Conservation (phyloP, 768 basidiomycete species). For the Dacryopinax spathularia region DNA sequence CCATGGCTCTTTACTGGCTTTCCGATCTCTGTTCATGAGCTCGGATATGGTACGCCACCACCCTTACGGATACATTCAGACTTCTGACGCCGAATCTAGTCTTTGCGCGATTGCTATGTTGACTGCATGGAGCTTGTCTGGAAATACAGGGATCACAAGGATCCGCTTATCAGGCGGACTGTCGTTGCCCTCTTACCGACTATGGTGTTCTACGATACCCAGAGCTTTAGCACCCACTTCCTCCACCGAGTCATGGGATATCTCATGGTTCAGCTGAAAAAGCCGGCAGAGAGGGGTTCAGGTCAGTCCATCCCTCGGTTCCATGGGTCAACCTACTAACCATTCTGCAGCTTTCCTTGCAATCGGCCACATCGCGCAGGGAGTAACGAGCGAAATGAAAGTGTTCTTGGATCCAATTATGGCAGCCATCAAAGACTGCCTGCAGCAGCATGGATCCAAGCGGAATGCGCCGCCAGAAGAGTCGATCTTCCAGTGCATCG, state of each 20-base stretch:
- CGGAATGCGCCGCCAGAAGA: slow-evolving; percentile 90
- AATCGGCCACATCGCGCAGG: slow-evolving; percentile 85
- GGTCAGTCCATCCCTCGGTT: slow-evolving; percentile 35
- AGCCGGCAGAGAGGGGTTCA: slow-evolving; percentile 74
- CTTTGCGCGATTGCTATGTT: slow-evolving; percentile 75
- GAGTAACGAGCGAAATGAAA: slow-evolving; percentile 90
- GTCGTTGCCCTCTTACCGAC: slow-evolving; percentile 93
- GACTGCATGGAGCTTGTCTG: slow-evolving; percentile 84
- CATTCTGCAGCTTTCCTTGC: slow-evolving; percentile 67
- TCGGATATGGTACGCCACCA: slow-evolving; percentile 62
- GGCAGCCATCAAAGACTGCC: slow-evolving; percentile 72
- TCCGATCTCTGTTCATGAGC: slow-evolving; percentile 78
- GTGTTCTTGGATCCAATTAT: slow-evolving; percentile 87
- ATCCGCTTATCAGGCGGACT: slow-evolving; percentile 77
- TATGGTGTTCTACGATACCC: slow-evolving; percentile 84
- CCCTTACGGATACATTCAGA: not conserved
- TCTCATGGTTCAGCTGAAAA: slow-evolving; percentile 73
- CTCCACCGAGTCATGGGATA: slow-evolving; percentile 90
- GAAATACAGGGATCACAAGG: slow-evolving; percentile 74
- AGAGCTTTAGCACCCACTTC: slow-evolving; percentile 80
- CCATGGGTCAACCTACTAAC: not conserved
- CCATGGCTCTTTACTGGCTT: slow-evolving; percentile 82
- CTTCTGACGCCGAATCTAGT: no score
- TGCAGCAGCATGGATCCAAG: slow-evolving; percentile 73
- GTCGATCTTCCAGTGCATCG: slow-evolving; percentile 93